Conservation (phyloP, 768 basidiomycete genomes). For the Phanerochaete carnosa region DNA sequence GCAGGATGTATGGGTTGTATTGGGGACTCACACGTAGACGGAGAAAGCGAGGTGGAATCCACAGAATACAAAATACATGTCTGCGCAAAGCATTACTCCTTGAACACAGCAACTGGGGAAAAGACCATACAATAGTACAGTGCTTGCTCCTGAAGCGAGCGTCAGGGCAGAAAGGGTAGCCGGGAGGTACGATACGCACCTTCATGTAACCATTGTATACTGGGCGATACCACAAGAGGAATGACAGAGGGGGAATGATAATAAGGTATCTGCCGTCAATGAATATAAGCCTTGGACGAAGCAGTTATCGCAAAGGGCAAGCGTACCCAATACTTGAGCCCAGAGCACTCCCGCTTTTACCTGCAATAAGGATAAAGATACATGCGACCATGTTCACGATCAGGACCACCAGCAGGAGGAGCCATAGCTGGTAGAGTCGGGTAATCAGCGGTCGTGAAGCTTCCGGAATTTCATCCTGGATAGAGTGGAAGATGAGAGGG, state of each 20-base stretch:
- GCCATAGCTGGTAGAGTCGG: slow-evolving; percentile 91
- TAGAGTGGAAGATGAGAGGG: slow-evolving; percentile 93
- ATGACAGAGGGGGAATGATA: slow-evolving; percentile 74
- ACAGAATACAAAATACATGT: slow-evolving; percentile 94
- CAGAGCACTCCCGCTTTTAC: slow-evolving; percentile 75
- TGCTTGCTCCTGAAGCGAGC: slow-evolving; percentile 74
- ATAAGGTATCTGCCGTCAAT: slow-evolving; percentile 63
- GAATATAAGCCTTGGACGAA: slow-evolving; percentile 13
- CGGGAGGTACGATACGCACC: slow-evolving; percentile 40
- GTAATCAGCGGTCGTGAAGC: slow-evolving; percentile 75
- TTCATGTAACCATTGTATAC: slow-evolving; percentile 99
- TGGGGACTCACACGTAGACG: slow-evolving; percentile 73
- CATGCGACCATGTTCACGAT: slow-evolving; percentile 89
- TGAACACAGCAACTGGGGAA: slow-evolving; percentile 20
- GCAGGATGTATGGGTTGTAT: neutral
- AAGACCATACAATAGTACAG: slow-evolving; percentile 75
- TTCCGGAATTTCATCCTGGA: slow-evolving; percentile 85
- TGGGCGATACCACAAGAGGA: slow-evolving; percentile 95
- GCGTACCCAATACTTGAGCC: slow-evolving; percentile 81
- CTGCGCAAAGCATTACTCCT: slow-evolving; percentile 37
- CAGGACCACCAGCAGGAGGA: slow-evolving; percentile 78
- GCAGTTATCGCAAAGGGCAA: neutral
- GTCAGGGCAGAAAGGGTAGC: neutral
- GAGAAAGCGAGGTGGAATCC: slow-evolving; percentile 95
- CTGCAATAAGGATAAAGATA: slow-evolving; percentile 79